These are phyloP conservation scores for Rhynchosporium graminicola DNA, from an alignment of 2,329 filamentous ascomycete genomes.

Conservation along the genomic window DNA sequence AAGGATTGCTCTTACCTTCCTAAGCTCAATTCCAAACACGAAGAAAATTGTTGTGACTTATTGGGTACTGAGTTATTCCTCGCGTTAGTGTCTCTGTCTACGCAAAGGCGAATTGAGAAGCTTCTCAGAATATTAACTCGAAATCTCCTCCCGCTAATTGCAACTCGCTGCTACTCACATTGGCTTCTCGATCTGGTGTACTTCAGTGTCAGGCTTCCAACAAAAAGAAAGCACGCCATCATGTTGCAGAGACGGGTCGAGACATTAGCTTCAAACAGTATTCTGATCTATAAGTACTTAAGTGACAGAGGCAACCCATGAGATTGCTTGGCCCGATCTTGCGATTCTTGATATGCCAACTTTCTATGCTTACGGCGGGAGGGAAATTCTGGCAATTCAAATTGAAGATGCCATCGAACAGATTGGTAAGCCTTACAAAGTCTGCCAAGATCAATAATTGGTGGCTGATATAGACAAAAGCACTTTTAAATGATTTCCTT, in stretches of 20 bases:
- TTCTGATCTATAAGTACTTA: neutral
- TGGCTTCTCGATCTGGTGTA: no score
- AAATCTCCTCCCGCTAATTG: no score
- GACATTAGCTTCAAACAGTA: neutral
- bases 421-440: conserved; percentile 41
- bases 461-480: conserved; percentile 12
- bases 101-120: no score
- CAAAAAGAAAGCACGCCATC: neutral
- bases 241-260: conserved; percentile 5
- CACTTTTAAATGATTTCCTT: conserved; percentile 61
- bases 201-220: no score
- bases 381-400: conserved; percentile 51
- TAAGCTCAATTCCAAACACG: no score
- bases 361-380: conserved; percentile 51
- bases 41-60: no score
- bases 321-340: conserved; percentile 22
- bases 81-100: no score
- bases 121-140: no score
- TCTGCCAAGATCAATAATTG: neutral
- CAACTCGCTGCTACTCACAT: no score
- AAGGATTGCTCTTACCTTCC: no score
- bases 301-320: neutral
- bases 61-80: no score
- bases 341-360: conserved; percentile 48
- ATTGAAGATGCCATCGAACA: conserved; percentile 50